Conservation (phyloP, 805 yeast species). For the Yamadazyma phyllophila region DNA sequence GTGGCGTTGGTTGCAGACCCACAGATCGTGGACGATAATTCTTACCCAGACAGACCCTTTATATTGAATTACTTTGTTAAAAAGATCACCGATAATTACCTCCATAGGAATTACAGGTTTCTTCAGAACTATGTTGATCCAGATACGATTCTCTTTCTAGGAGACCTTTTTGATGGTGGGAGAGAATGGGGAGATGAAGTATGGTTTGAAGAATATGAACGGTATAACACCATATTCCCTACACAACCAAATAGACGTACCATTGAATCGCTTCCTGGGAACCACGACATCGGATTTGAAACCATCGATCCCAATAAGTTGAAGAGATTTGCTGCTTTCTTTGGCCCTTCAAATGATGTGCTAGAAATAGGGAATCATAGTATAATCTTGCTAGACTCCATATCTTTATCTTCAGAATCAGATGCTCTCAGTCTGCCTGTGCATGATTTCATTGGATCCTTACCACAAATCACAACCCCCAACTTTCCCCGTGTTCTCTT, state of each 20-base stretch:
- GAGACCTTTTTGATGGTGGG: slow-evolving; percentile 95
- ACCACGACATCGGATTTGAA: slow-evolving; percentile 96
- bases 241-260: slow-evolving; percentile 43
- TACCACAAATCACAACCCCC: slow-evolving; percentile 23
- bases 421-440: slow-evolving; percentile 50
- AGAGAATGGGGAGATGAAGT: slow-evolving; percentile 68
- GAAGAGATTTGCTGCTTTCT: slow-evolving; percentile 63
- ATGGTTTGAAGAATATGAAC: slow-evolving; percentile 67
- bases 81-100: slow-evolving; percentile 70
- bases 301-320: slow-evolving; percentile 56
- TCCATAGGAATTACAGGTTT: slow-evolving; percentile 68
- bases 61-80: slow-evolving; percentile 54
- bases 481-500: slow-evolving; percentile 63
- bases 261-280: slow-evolving; percentile 65
- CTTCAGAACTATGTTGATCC: slow-evolving; percentile 64
- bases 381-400: slow-evolving; percentile 72
- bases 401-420: slow-evolving; percentile 65
- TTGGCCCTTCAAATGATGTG: slow-evolving; percentile 66
- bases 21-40: slow-evolving; percentile 83
- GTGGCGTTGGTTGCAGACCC: slow-evolving; percentile 83
- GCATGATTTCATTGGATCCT: slow-evolving; percentile 45
- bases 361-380: slow-evolving; percentile 70
- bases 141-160: slow-evolving; percentile 73
- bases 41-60: slow-evolving; percentile 72
- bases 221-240: slow-evolving; percentile 71